These are phyloP conservation scores for Inosperma sp. DNA, from an alignment of 768 basidiomycete genomes.

Conservation along the genomic window DNA sequence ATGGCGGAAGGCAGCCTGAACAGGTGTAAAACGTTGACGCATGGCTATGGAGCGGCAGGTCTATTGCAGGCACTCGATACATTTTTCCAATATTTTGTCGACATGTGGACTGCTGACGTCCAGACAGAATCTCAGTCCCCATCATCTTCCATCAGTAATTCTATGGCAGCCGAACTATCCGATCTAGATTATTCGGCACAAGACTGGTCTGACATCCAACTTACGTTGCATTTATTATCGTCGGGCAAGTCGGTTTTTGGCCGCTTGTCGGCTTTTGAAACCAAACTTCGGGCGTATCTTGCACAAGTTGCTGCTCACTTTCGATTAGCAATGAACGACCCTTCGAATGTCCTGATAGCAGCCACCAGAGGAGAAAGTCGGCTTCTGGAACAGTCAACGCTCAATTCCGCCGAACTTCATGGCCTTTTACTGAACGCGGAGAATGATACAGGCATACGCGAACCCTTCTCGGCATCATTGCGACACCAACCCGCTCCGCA, in stretches of 20 bases:
- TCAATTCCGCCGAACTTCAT: constrained; percentile 79
- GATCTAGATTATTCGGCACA: constrained; percentile 83
- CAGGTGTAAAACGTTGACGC: constrained; percentile 76
- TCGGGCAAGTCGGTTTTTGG: constrained; percentile 71
- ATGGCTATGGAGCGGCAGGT: constrained; percentile 79
- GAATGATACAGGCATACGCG: constrained; percentile 29
- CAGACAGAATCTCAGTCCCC: constrained; percentile 33
- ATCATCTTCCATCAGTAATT: constrained; percentile 24
- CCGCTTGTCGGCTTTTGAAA: constrained; percentile 64
- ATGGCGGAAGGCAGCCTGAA: constrained; percentile 75
- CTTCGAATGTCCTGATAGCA: constrained; percentile 50
- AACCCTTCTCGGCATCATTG: constrained; percentile 29
- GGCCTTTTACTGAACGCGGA: constrained; percentile 53
- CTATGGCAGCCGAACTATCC: constrained; percentile 55
- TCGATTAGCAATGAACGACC: constrained; percentile 50
- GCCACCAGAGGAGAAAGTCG: constrained; percentile 64
- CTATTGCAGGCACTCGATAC: constrained; percentile 72
- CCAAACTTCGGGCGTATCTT: constrained; percentile 56
- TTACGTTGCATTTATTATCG: constrained; percentile 77
- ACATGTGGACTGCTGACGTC: constrained; percentile 53
- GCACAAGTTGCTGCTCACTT: constrained; percentile 57
- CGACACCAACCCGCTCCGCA: constrained; percentile 26
- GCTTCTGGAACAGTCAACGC: constrained; percentile 74
- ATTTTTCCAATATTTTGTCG: constrained; percentile 67
- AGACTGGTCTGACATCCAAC: constrained; percentile 87